Percentiles rank a stretch among this genome's conserved stretches.
phyloP scores from a whole-genome alignment of 2,329 filamentous ascomycete species.

The Diatrype stigma region DNA sequence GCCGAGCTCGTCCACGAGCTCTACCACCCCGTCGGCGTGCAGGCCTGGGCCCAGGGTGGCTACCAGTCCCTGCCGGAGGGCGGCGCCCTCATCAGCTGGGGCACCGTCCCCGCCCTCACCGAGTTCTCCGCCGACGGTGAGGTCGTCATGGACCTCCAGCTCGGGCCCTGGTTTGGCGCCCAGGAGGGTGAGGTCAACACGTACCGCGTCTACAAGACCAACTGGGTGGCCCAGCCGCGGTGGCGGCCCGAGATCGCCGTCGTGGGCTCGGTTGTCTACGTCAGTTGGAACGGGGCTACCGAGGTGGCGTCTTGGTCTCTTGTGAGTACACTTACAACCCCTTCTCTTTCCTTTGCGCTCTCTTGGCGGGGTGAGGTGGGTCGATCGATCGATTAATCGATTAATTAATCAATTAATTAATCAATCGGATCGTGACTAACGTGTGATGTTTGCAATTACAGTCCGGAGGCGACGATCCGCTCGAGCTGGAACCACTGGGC shows the following conservation, averaged over 20 bases:
- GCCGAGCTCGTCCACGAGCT: conserved; percentile 43
- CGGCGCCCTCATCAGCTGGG: conserved; percentile 55
- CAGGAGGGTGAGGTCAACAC: conserved; percentile 33
- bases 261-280: conserved; percentile 26
- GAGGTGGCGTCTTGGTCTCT: conserved; percentile 30
- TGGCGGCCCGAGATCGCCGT: conserved; percentile 21
- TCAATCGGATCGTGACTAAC: no score
- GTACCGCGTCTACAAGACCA: conserved; percentile 51
- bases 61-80: conserved; percentile 51
- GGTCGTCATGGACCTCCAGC: conserved; percentile 44
- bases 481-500: conserved; percentile 6
- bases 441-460: background rate
- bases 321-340: conserved; percentile 7
- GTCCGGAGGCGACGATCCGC: conserved; percentile 12
- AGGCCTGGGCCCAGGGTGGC: conserved; percentile 39
- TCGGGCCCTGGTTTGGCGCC: conserved; percentile 36
- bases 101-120: conserved; percentile 43
- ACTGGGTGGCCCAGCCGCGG: conserved; percentile 42
- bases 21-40: conserved; percentile 29
- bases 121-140: conserved; percentile 44
- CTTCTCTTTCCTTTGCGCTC: background rate
- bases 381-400: no score
- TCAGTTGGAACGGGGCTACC: conserved; percentile 44
- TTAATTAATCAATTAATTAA: no score
- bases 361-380: no score